These are phyloP conservation scores for Oidiodendron maius DNA, from an alignment of 495 filamentous ascomycete species.

Conservation along the genomic window DNA sequence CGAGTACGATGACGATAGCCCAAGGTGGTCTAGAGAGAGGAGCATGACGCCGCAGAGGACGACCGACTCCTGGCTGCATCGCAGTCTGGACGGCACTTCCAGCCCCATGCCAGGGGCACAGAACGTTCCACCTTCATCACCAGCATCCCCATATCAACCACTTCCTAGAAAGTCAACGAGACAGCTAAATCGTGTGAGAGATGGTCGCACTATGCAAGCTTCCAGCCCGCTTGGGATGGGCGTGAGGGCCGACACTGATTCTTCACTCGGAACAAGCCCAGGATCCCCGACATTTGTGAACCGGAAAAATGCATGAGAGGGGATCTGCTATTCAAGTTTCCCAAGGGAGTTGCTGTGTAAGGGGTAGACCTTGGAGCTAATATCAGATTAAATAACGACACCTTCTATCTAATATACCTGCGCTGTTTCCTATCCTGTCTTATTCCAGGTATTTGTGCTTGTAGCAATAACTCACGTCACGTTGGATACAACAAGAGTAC, in stretches of 20 bases:
- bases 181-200: slow-evolving; percentile 13
- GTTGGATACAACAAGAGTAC: no score
- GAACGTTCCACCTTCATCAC: slow-evolving; percentile 9
- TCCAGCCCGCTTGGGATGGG: slow-evolving; percentile 22
- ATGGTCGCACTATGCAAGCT: background rate
- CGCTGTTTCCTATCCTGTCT: no score
- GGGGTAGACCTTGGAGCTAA: no score
- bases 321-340: background rate
- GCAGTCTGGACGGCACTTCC: slow-evolving; percentile 2
- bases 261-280: background rate
- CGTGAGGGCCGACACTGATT: slow-evolving; percentile 7
- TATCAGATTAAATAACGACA: no score
- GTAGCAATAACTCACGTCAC: no score
- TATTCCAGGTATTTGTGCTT: no score
- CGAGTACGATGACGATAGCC: background rate
- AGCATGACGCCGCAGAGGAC: slow-evolving; percentile 13
- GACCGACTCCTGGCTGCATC: slow-evolving; percentile 16
- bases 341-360: no score
- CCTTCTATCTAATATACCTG: no score
- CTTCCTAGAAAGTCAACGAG: slow-evolving; percentile 8
- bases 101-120: background rate
- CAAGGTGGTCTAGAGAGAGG: background rate
- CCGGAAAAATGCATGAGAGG: background rate
- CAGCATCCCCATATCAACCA: slow-evolving; percentile 8
- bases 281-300: background rate